These are phyloP conservation scores for Candida taoyuanica DNA, from an alignment of 805 yeast genomes.

Conservation along the genomic window DNA sequence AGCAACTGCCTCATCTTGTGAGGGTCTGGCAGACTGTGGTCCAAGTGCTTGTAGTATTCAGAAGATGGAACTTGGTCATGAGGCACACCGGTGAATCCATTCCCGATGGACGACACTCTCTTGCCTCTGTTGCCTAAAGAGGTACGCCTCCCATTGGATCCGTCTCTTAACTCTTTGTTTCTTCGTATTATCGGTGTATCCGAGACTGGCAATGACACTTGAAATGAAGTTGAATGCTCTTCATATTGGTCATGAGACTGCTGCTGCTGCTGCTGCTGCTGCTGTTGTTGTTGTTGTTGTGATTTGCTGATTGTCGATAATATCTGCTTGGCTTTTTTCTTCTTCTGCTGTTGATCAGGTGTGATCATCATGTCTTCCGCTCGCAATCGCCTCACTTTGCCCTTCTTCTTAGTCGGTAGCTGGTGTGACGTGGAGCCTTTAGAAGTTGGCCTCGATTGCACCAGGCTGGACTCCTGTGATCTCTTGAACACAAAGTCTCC, in stretches of 20 bases:
- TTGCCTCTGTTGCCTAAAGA: slow-evolving; percentile 62
- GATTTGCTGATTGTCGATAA: slow-evolving; percentile 1
- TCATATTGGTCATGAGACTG: slow-evolving; percentile 17
- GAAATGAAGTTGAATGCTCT: slow-evolving; percentile 25
- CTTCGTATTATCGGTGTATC: slow-evolving; percentile 36
- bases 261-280: too few relatives aligned
- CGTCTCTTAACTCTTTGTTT: slow-evolving; percentile 31
- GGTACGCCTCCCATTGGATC: slow-evolving; percentile 36
- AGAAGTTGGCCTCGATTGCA: neutral
- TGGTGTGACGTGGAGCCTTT: neutral
- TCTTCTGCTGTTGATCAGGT: slow-evolving; percentile 18
- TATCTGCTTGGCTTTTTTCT: slow-evolving; percentile 4
- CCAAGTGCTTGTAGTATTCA: slow-evolving; percentile 60
- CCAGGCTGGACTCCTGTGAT: slow-evolving; percentile 1
- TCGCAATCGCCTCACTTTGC: slow-evolving; percentile 9
- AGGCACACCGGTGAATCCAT: slow-evolving; percentile 64
- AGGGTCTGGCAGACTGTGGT: slow-evolving; percentile 61
- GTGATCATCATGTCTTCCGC: slow-evolving; percentile 22
- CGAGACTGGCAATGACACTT: slow-evolving; percentile 29
- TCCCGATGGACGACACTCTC: slow-evolving; percentile 68
- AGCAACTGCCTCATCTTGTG: slow-evolving; percentile 66
- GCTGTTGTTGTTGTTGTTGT: too few relatives aligned
- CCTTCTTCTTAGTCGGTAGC: slow-evolving; percentile 6
- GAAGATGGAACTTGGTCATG: slow-evolving; percentile 52
- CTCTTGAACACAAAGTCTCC: slow-evolving; percentile 24